Evolutionary conservation across 257 asterid species (phyloP), one percentile per base, ranked within the genome.

Genomic region (Nicotiana otophora): DNA sequence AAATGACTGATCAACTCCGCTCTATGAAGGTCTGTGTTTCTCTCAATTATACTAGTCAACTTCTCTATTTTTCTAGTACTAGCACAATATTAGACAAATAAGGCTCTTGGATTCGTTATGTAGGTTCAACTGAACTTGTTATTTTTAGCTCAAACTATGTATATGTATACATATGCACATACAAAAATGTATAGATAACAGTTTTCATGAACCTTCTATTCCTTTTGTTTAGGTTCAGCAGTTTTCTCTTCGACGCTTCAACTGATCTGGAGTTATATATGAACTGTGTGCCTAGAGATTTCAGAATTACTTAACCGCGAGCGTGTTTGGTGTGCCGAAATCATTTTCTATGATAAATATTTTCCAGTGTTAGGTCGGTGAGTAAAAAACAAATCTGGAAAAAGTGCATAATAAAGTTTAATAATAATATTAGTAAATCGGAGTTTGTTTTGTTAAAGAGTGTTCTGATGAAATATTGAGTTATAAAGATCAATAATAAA

Each of bases 1-100:
- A 90, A 64, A 83, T 79, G 58, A 67, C 85, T 80, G 87, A 39
- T 39, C 46, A 91, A 77, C 65, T 85, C n/a, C 51, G 78, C 57
- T 12, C 85, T 23, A 36, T 76, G 63, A 87, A 91, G 97, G 98
- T 94, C 84, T 86, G 91, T 83, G 81, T 77, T 86, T 31, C 4
- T 77, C 12, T 33, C 57, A 54, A 74, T 33, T 31, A 57, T 10
- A 31, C 58, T 69, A 14, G 5, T 26, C 54, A 58, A 1, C 16
- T 34, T 57, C 12, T 11, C 31, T 75, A 1, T 28, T 81, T 81
- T 16, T 5, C 53, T 20, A 42, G 42, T 16, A 36, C 10, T 78
- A 15, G 31, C 53, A 31, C 36, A 34, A 60, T n/a, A 51, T 31
- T 34, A 46, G 36, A 64, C 39, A 63, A 4, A 65, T 11, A 9